These are phyloP conservation scores for Hyphopichia wangnamkhiaoensis DNA, from an alignment of 1,139 yeast species.

Conservation along the genomic window DNA sequence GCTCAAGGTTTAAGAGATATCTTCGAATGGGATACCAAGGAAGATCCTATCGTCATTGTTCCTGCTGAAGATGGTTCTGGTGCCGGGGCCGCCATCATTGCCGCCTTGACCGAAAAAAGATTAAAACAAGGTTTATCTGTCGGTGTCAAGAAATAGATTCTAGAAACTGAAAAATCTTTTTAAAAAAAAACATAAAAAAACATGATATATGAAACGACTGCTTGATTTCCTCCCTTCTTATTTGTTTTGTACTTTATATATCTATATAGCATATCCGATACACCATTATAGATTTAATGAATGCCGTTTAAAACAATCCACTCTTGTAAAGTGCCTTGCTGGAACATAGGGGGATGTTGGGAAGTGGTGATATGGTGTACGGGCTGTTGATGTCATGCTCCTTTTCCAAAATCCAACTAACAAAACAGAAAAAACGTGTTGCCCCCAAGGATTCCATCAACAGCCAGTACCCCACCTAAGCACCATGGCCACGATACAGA, in stretches of 20 bases:
- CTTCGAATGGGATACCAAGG: conserved; percentile 71
- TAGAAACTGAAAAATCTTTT: not conserved
- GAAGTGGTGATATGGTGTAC: too few relatives aligned
- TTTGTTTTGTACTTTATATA: too few relatives aligned
- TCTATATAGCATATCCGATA: too few relatives aligned
- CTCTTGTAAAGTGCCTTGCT: too few relatives aligned
- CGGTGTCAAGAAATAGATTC: conserved; percentile 45
- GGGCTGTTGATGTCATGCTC: too few relatives aligned
- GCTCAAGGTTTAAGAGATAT: conserved; percentile 88
- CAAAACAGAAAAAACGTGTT: too few relatives aligned
- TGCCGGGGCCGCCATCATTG: conserved; percentile 97
- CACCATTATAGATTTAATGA: too few relatives aligned
- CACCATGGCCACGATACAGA: not conserved
- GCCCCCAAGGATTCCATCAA: too few relatives aligned
- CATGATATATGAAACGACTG: not conserved
- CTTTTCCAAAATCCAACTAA: too few relatives aligned
- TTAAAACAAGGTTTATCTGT: conserved; percentile 70
- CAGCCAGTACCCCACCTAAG: not conserved
- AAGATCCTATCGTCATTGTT: conserved; percentile 78
- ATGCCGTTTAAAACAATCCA: too few relatives aligned
- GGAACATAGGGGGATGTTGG: too few relatives aligned
- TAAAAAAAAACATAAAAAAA: not conserved
- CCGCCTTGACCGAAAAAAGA: conserved; percentile 87
- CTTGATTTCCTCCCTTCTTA: too few relatives aligned
- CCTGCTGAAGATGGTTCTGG: conserved; percentile 99